A percentile compares a stretch with the other conserved stretches of the same genome.
These are phyloP conservation scores for Emmonsia crescens DNA, from an alignment of 2,329 filamentous ascomycete species.

Conservation along the genomic window DNA sequence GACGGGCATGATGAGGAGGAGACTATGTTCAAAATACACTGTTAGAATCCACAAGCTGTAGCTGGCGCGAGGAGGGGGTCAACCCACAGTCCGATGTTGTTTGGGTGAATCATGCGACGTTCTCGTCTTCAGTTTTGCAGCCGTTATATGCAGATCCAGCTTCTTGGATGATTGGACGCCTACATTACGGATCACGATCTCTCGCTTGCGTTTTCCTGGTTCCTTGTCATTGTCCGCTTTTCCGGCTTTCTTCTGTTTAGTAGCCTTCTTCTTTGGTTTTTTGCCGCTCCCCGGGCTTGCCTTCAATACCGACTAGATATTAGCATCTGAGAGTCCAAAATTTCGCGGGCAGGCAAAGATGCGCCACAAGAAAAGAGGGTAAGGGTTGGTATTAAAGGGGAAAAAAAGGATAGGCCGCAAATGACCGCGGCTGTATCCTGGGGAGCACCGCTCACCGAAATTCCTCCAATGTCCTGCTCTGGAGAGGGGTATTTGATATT, in stretches of 20 bases:
- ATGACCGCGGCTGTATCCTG: not conserved
- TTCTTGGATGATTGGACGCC: not conserved
- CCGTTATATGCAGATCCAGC: not conserved
- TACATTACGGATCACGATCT: not conserved
- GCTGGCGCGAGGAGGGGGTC: not conserved
- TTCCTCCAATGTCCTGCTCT: not conserved
- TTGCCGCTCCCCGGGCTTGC: not conserved
- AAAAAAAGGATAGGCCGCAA: not conserved
- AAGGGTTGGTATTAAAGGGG: no score
- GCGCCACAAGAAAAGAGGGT: not conserved
- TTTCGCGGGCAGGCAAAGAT: not conserved
- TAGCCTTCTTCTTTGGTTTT: not conserved
- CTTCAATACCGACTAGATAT: not conserved
- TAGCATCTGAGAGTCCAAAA: not conserved
- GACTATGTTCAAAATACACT: not conserved
- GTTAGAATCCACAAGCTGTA: not conserved
- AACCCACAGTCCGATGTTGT: not conserved
- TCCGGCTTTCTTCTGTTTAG: not conserved
- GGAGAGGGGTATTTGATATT: not conserved
- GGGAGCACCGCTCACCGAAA: not conserved
- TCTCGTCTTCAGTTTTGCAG: not conserved
- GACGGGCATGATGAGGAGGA: not conserved
- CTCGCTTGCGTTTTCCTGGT: not conserved
- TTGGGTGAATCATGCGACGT: not conserved
- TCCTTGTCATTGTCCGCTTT: not conserved